A percentile compares a stretch with the other conserved stretches of the same genome.
phyloP scores from a whole-genome alignment of 331 rosid species.

The Pyrus hybrid region DNA sequence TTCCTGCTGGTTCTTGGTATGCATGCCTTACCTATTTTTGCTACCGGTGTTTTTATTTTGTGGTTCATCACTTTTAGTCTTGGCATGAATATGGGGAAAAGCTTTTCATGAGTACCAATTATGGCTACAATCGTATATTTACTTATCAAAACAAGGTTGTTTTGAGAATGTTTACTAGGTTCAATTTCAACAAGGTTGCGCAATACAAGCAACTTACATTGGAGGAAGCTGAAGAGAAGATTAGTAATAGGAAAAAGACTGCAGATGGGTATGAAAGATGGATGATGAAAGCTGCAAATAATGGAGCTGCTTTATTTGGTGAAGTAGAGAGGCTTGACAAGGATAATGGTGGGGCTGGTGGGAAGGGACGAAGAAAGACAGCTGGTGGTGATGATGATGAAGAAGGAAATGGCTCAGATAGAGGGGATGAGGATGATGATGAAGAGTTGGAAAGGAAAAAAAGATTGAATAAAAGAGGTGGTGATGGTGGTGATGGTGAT shows the following conservation, averaged over 20 bases:
- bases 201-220: conserved; percentile 91
- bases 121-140: neutral
- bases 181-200: conserved; percentile 89
- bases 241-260: conserved; percentile 88
- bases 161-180: conserved; percentile 35
- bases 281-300: conserved; percentile 97
- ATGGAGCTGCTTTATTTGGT: conserved; percentile 86
- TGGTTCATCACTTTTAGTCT: neutral
- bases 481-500: conserved; percentile 42
- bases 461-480: conserved; percentile 57
- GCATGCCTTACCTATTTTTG: conserved; percentile 4
- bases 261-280: conserved; percentile 98
- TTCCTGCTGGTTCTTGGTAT: conserved; percentile 99
- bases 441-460: conserved; percentile 68
- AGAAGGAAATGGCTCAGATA: conserved; percentile 79
- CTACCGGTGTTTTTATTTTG: neutral
- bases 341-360: conserved; percentile 49
- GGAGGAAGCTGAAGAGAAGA: conserved; percentile 99
- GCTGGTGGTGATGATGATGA: conserved; percentile 51
- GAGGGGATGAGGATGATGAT: conserved; percentile 89
- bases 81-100: neutral
- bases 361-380: conserved; percentile 58
- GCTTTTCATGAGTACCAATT: neutral
- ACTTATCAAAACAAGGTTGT: neutral
- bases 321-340: conserved; percentile 67